Evolutionary conservation across 306 rosid genomes (phyloP).

Genomic region (Hippophae gyantsensis): DNA sequence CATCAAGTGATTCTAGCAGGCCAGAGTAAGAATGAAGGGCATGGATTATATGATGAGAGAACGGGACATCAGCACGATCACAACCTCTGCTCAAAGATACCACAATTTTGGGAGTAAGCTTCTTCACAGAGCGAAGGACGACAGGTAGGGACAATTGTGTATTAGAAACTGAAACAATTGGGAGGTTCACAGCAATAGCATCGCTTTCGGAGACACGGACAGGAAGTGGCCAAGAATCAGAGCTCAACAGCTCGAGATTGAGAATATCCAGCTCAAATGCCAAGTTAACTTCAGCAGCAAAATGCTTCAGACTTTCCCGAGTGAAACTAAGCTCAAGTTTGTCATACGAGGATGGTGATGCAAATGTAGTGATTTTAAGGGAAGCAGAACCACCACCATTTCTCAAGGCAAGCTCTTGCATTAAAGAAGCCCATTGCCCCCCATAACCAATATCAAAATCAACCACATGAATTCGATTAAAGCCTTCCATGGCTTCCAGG

Average conservation of each 20-base stretch:
- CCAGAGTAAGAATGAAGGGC: constrained; percentile 44
- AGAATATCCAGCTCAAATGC: constrained; percentile 58
- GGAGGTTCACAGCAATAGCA: constrained; percentile 69
- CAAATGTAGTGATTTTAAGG: constrained; percentile 74
- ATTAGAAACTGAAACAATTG: constrained; percentile 41
- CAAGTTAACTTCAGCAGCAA: constrained; percentile 60
- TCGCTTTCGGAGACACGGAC: constrained; percentile 35
- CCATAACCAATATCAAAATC: constrained; percentile 92
- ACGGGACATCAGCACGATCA: constrained; percentile 49
- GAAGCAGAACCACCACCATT: constrained; percentile 38
- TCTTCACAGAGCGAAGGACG: constrained; percentile 64
- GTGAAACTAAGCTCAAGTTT: constrained; percentile 76
- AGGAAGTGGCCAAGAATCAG: constrained; percentile 59
- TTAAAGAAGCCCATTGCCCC: constrained; percentile 90
- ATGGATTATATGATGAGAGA: constrained; percentile 47
- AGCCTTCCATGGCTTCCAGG: constrained; percentile 72
- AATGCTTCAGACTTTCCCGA: constrained; percentile 54
- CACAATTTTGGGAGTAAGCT: constrained; percentile 61
- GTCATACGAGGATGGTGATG: constrained; percentile 38
- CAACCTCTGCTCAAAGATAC: constrained; percentile 61
- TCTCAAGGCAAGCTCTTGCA: constrained; percentile 73
- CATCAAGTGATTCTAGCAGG: constrained; percentile 72
- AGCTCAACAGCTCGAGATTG: constrained; percentile 43
- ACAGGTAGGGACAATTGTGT: constrained; percentile 37
- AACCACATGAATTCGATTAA: constrained; percentile 46